Evolutionary conservation across 225 moss, liverwort and hornwort species (phyloP).

Genomic region (Polytrichum commune): DNA sequence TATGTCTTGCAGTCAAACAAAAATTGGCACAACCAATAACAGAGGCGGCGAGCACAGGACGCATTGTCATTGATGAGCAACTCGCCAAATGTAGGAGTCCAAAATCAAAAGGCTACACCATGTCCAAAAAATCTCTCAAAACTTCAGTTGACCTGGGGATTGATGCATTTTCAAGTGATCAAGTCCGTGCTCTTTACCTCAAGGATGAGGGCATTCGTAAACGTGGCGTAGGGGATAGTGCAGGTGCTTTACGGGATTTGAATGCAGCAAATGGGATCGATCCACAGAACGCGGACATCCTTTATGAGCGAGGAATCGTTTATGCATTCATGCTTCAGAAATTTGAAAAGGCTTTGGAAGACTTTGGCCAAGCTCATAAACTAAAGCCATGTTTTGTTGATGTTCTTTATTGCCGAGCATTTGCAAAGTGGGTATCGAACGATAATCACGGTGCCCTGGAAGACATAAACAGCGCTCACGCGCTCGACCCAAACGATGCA

Average conservation of each 20-base stretch:
- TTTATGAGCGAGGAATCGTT: neutral
- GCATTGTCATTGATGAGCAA: too few species aligned
- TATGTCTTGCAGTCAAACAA: too few species aligned
- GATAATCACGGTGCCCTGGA: neutral
- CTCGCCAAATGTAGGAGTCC: too few species aligned
- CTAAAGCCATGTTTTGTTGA: neutral
- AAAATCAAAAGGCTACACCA: too few species aligned
- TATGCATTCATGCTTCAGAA: neutral
- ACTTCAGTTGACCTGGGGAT: too few species aligned
- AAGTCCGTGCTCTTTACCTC: neutral
- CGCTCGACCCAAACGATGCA: neutral
- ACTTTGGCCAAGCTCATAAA: neutral
- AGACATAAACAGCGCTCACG: neutral
- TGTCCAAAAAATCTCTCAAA: too few species aligned
- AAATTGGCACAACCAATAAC: too few species aligned
- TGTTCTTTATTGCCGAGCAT: neutral
- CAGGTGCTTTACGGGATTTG: neutral
- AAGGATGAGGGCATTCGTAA: neutral
- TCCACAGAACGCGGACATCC: neutral
- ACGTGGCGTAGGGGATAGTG: neutral
- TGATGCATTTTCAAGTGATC: neutral
- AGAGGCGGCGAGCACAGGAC: too few species aligned
- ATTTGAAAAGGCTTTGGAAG: neutral
- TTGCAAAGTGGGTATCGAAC: neutral
- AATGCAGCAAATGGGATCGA: neutral